Evolutionary conservation across 768 basidiomycete genomes (phyloP), one percentile per base, ranked within the genome.

Genomic region (Auriscalpium microsporum): DNA sequence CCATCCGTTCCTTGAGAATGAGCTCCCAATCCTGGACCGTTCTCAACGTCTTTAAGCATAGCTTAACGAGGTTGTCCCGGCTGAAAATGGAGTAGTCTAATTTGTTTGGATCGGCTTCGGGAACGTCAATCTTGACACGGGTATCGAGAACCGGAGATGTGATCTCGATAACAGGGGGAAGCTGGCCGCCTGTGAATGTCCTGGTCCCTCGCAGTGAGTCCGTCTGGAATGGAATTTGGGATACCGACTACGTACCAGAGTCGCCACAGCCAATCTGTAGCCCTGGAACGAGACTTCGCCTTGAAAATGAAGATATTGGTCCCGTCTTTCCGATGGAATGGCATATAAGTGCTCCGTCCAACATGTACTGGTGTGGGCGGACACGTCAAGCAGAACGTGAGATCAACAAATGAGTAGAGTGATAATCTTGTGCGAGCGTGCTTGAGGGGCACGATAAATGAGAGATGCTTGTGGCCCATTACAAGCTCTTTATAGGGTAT

Each of bases 301-400:
- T 95, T 94, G 69, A 94, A 89, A 33, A 95, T 76, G 67, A 94
- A 95, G 28, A 95, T 79, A 59, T 92, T 86, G 0, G 85, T 90
- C 5, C 93, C 91, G 57, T 80, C 78, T 50, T 76, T 67, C 10
- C 75, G 69, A 53, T 73, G 75, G 54, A 86, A 76, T 55, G 79
- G 75, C 45, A 73, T 70, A 1, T 76, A 78, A 28, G 75, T 66
- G 44, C 74, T 78, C 3, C 73, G 67, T 35, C 68, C 65, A 40
- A 71, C 69, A 28, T 66, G 67, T 33, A 76, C 69, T 5, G 75
- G 68, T 3, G 79, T 79, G 1, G 83, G 83, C 4, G 78, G 75
- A 62, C 86, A 90, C 4, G 79, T 76, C 21, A 93, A 69, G 64
- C 84, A 90, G 67, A 94, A 91, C 0, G 90, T 83, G 58, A 91